Evolutionary conservation across 495 filamentous ascomycete genomes (phyloP).

Genomic region (Evernia prunastri): DNA sequence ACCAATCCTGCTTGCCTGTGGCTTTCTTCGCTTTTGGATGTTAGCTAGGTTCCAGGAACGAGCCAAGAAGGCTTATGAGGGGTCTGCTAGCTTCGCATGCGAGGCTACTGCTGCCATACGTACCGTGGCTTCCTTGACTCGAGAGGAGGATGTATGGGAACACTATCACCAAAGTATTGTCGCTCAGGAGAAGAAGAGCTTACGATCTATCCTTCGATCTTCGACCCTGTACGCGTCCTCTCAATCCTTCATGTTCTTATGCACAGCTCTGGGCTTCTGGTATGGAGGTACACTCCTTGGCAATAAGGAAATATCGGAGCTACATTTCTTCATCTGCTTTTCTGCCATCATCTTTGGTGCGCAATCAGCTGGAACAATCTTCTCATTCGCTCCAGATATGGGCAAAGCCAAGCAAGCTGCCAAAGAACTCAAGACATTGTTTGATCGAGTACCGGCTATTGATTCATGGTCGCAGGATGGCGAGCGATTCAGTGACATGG

Average conservation of each 20-base stretch:
- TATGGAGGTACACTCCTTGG: conserved; percentile 78
- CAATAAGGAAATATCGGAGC: conserved; percentile 60
- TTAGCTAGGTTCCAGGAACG: conserved; percentile 66
- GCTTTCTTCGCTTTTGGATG: conserved; percentile 83
- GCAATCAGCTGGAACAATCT: conserved; percentile 79
- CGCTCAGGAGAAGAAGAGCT: conserved; percentile 51
- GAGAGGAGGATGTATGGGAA: conserved; percentile 70
- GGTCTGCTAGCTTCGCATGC: conserved; percentile 76
- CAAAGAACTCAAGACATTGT: conserved; percentile 65
- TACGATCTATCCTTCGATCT: conserved; percentile 60
- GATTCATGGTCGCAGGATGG: conserved; percentile 79
- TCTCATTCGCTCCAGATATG: conserved; percentile 83
- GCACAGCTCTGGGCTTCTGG: conserved; percentile 88
- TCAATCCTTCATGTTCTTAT: conserved; percentile 74
- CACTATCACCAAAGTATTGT: conserved; percentile 65
- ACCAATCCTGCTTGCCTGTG: conserved; percentile 69
- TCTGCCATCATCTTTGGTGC: conserved; percentile 72
- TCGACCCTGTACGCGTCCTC: conserved; percentile 72
- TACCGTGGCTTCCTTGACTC: conserved; percentile 83
- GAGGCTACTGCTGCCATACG: conserved; percentile 88
- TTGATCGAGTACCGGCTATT: conserved; percentile 70
- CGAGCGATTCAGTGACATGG: conserved; percentile 47
- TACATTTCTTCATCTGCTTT: conserved; percentile 84
- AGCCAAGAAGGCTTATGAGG: conserved; percentile 63
- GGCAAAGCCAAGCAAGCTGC: conserved; percentile 81